These are phyloP conservation scores for Sclerotinia nivalis DNA, from an alignment of 2,329 filamentous ascomycete genomes.

Conservation along the genomic window DNA sequence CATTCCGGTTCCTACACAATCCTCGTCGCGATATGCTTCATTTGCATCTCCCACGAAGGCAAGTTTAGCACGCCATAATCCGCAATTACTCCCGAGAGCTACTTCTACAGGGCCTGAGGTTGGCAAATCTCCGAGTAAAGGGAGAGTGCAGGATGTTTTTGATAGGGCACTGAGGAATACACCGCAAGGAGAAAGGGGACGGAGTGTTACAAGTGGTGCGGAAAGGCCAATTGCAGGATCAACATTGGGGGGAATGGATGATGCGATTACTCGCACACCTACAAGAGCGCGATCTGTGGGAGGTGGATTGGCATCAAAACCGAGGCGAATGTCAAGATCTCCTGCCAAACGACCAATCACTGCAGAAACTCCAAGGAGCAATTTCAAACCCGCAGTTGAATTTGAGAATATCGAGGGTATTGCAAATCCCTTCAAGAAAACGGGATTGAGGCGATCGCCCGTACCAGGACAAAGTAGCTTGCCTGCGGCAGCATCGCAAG, in stretches of 20 bases:
- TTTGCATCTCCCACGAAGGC: conserved; percentile 68
- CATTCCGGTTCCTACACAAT: conserved; percentile 32
- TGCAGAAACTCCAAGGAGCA: conserved; percentile 22
- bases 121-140: conserved; percentile 40
- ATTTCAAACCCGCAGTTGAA: conserved; percentile 20
- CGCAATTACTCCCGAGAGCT: conserved; percentile 54
- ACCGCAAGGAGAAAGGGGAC: conserved; percentile 25
- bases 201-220: conserved; percentile 26
- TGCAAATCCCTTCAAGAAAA: conserved; percentile 38
- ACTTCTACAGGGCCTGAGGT: conserved; percentile 35
- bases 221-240: conserved; percentile 26
- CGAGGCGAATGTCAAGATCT: conserved; percentile 37
- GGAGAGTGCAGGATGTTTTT: conserved; percentile 40
- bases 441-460: conserved; percentile 36
- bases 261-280: conserved; percentile 24
- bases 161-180: conserved; percentile 32
- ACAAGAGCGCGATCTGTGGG: conserved; percentile 27
- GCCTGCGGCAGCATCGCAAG: conserved; percentile 6
- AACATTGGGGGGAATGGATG: conserved; percentile 8
- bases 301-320: conserved; percentile 34
- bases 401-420: conserved; percentile 21
- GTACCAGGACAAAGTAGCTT: conserved; percentile 21
- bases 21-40: conserved; percentile 47
- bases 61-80: conserved; percentile 62
- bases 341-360: conserved; percentile 29